Percentiles rank a stretch among this genome's conserved stretches.
Evolutionary conservation across 2,329 filamentous ascomycete species (phyloP).

Genomic region (Calonectria honghensis): DNA sequence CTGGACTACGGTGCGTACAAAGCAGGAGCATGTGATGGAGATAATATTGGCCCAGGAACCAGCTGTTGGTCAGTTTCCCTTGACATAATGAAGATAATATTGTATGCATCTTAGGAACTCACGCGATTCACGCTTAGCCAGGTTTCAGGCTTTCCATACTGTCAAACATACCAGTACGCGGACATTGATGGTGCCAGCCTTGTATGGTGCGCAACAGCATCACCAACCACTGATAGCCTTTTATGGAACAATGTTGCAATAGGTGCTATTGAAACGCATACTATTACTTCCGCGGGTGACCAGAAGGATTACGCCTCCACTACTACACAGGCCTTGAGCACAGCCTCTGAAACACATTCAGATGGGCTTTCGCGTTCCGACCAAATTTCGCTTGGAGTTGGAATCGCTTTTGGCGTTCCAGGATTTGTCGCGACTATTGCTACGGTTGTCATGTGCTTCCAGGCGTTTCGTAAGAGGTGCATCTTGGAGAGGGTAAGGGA

Average conservation of each 20-base stretch:
- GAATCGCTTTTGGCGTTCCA: slow-evolving; percentile 6
- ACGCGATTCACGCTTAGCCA: background rate
- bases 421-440: background rate
- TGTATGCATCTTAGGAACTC: background rate
- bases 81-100: background rate
- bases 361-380: background rate
- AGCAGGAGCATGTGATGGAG: background rate
- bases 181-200: background rate
- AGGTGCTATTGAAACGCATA: background rate
- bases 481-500: background rate
- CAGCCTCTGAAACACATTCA: background rate
- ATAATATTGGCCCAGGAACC: background rate
- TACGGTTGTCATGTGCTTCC: background rate
- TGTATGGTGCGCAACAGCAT: background rate
- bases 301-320: background rate
- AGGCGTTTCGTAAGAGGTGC: background rate
- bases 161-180: slow-evolving; percentile 11
- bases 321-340: background rate
- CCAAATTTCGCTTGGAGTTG: slow-evolving; percentile 13
- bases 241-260: background rate
- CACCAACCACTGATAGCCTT: background rate
- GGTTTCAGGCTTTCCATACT: background rate
- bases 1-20: background rate
- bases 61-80: background rate
- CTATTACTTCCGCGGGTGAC: background rate